Evolutionary conservation across 2,329 filamentous ascomycete genomes (phyloP).

Genomic region (Colletotrichum magnum): DNA sequence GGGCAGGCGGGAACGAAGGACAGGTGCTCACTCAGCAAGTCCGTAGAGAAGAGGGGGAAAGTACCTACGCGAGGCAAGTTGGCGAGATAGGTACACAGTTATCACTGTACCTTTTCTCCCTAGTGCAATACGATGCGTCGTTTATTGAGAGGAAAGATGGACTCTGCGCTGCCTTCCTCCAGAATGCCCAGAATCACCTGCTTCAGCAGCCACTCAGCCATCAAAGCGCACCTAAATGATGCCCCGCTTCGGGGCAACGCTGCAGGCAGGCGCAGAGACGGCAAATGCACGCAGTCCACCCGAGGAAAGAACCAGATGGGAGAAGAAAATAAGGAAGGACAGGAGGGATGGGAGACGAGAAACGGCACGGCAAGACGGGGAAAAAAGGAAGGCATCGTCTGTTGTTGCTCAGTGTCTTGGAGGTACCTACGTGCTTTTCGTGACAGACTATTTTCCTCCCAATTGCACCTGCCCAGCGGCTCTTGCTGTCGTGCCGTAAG

Average conservation of each 20-base stretch:
- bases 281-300: slow-evolving; percentile 19
- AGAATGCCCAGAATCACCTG: slow-evolving; percentile 12
- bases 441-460: neutral
- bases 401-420: too few species aligned
- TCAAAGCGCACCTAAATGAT: slow-evolving; percentile 10
- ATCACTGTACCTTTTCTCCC: neutral
- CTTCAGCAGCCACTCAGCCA: slow-evolving; percentile 11
- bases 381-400: too few species aligned
- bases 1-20: too few species aligned
- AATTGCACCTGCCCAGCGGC: neutral
- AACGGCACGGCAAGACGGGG: too few species aligned
- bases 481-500: too few species aligned
- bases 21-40: neutral
- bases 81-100: neutral
- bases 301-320: neutral
- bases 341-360: neutral
- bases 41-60: neutral
- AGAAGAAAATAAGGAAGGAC: neutral
- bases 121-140: too few species aligned
- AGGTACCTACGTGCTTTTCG: too few species aligned
- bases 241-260: slow-evolving; percentile 18
- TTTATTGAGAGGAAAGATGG: too few species aligned
- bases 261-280: slow-evolving; percentile 10
- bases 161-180: neutral
- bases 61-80: neutral